Base-by-base conservation (phyloP, 2,329 filamentous ascomycete genomes). In the Fusarium poae region DNA sequence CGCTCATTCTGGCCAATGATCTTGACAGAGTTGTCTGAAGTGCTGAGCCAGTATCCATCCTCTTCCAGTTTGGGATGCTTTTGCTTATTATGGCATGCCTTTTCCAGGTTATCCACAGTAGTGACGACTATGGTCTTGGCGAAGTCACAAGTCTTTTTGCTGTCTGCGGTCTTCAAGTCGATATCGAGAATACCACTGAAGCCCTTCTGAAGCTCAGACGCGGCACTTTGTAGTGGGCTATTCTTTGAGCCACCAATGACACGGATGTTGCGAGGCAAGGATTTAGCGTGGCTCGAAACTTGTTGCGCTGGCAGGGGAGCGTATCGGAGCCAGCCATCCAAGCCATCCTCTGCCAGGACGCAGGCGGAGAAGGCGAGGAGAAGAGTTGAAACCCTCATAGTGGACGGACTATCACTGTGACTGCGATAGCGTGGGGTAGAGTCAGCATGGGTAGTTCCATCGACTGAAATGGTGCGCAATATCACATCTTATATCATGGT, bases 1-100 rank as follows among this genome's bases (percentile, higher is more conserved):
- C 89, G 85, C 72, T 91, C 88, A 69, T 91, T 91, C 63, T 87
- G 82, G 0, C 89, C 89, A 2, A 91, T 73, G 50, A 92, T 91
- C 35, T 84, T 79, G 23, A 90, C 83, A 1, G 77, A 77, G 1
- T 78, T 71, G 11, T 79, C 80, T 7, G 64, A 79, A 7, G 80
- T 85, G 67, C 78, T 83, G 30, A 92, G 81, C 80, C 84, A 89
- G 76, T 88, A 92, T 5, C 89, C 89, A 70, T 90, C 88, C 15
- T 83, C 80, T 32, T 81, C 77, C 16, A 89, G 80, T 7, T 82
- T 21, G 6, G 45, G 45, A 9, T 57, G 43, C 23, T 55, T 35
- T n/a, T 48, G 23, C 6, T 40, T 46, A 13, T 56, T 30, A 6
- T 46, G 42, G 23, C 67, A 71, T 12, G 49, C 44, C 18, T 70